Evolutionary conservation across 2,329 filamentous ascomycete species (phyloP).

Genomic region (Amauroascus verrucosus): DNA sequence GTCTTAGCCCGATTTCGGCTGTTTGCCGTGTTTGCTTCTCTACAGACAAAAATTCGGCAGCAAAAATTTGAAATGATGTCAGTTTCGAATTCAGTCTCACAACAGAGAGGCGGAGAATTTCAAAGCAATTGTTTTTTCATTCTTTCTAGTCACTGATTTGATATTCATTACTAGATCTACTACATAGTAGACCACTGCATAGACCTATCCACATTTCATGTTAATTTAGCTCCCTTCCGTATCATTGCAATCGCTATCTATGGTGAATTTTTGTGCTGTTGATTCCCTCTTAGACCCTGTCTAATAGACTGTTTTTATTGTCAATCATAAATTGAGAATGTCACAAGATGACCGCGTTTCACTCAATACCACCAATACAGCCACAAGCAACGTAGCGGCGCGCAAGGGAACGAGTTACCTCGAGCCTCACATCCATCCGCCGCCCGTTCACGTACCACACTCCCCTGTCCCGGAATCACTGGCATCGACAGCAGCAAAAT

Average conservation of each 20-base stretch:
- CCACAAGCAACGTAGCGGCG: not conserved
- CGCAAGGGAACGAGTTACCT: conserved; percentile 4
- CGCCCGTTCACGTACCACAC: conserved; percentile 8
- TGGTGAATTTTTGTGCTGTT: not conserved
- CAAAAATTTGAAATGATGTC: conserved; percentile 8
- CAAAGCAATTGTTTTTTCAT: not conserved
- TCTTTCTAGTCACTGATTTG: not conserved
- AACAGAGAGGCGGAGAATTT: not conserved
- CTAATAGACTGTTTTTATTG: not conserved
- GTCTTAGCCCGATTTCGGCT: too few species aligned
- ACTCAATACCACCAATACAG: not conserved
- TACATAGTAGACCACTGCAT: not conserved
- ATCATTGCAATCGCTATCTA: not conserved
- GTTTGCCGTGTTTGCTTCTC: not conserved
- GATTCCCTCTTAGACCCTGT: too few species aligned
- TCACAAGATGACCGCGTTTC: not conserved
- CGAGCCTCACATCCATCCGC: conserved; percentile 9
- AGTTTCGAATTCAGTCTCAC: conserved; percentile 1
- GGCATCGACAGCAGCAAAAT: conserved; percentile 29
- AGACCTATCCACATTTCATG: not conserved
- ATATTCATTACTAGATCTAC: not conserved
- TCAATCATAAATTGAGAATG: not conserved
- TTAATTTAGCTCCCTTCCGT: not conserved
- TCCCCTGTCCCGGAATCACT: not conserved
- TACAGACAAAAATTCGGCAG: not conserved